Base-by-base conservation (phyloP, 2,329 filamentous ascomycete genomes). In the Colletotrichum spinosum region DNA sequence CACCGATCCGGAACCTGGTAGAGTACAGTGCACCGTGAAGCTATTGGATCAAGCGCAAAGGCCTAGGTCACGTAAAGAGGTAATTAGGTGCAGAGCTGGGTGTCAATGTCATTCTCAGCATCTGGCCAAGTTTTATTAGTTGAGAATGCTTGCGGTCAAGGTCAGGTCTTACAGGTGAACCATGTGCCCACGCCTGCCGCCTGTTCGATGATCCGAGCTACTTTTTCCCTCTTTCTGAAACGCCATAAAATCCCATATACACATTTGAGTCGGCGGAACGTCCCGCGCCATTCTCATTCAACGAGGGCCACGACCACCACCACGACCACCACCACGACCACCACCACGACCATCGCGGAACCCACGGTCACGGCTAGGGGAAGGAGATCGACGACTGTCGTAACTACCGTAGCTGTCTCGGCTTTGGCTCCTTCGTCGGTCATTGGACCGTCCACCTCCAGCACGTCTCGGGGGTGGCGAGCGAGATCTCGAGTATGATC, bases 401-500 rank as follows among this genome's bases (percentile, higher is more conserved):
- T 81, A 75, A 69, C 78, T 79, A 50, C 75, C 78, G 67, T 84
- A 79, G 70, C 82, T 85, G 67, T 73, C 35, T 71, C 74, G 68
- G 46, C 65, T 69, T 33, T 55, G 60, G 34, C 74, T 72, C 52
- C 76, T 70, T 57, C 73, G 73, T 55, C 72, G 72, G 35, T 69
- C 74, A 60, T 69, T 68, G 51, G 60, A 56, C 51, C 73, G 73
- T 53, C 72, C 73, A 35, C 73, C 72, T 38, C 67, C 74, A 65
- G 72, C 74, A 41, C 73, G 75, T 68, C 75, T 75, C 42, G 72
- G 78, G 15, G 69, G 72, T 11, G 78, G 80, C 17, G 80, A 82
- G 67, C 77, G 73, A 38, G 81, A 83, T 61, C 85, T 75, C 25
- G 85, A 81, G 66, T 79, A 81, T 7, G 81, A 83, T 7, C 76